Conservation (phyloP, 129 eudicot genomes). For the Centrapalus pauciflorus region DNA sequence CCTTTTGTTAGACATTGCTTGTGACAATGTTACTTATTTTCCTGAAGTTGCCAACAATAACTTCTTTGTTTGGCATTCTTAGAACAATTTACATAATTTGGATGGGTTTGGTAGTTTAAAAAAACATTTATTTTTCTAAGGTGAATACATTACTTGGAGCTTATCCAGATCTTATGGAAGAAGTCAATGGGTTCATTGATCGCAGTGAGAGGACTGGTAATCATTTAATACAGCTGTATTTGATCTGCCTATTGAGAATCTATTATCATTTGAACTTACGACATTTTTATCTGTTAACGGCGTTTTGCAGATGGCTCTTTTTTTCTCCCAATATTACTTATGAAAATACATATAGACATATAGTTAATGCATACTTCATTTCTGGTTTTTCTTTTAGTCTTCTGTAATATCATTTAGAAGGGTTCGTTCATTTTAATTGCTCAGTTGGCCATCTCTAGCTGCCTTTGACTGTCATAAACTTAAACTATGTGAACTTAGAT, state of each 20-base stretch:
- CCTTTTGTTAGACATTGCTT: no score
- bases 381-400: no score
- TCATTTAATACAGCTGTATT: constrained; percentile 8
- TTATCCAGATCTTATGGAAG: constrained; percentile 68
- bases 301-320: no score
- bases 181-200: constrained; percentile 53
- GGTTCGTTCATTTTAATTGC: background rate
- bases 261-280: background rate
- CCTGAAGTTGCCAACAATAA: no score
- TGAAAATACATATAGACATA: constrained; percentile 20
- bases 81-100: background rate
- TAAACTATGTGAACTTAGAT: constrained; percentile 10
- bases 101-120: background rate
- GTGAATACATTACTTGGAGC: constrained; percentile 56
- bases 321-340: constrained; percentile 23
- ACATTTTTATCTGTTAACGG: no score
- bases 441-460: constrained; percentile 1
- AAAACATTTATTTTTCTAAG: constrained; percentile 30
- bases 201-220: constrained; percentile 65
- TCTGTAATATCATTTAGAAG: no score
- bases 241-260: constrained; percentile 9
- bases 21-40: background rate
- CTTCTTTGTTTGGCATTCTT: no score
- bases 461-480: constrained; percentile 1
- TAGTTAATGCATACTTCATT: background rate